phyloP scores from a whole-genome alignment of 2,329 filamentous ascomycete species.

The Alternaria sp. region DNA sequence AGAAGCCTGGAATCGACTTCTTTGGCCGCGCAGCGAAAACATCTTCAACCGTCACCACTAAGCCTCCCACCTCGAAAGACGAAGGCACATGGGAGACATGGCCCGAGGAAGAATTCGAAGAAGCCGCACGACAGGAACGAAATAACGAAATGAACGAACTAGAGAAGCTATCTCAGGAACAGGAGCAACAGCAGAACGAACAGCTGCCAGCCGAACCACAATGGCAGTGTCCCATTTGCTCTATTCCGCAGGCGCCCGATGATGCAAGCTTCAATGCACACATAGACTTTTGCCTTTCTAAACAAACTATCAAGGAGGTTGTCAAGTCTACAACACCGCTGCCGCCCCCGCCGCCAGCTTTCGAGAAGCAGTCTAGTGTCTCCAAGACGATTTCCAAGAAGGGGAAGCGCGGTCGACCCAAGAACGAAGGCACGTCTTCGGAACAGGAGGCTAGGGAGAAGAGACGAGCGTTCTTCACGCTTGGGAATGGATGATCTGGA shows the following conservation, averaged over 20 bases:
- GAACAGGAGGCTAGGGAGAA: constrained; percentile 40
- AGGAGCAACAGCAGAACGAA: constrained; percentile 32
- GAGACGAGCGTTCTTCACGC: constrained; percentile 41
- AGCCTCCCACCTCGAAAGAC: constrained; percentile 16
- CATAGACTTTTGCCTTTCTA: constrained; percentile 88
- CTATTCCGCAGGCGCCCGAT: constrained; percentile 73
- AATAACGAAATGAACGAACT: constrained; percentile 67
- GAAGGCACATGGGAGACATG: constrained; percentile 68
- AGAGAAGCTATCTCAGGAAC: constrained; percentile 67
- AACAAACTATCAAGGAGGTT: constrained; percentile 82
- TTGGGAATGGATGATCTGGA: constrained; percentile 6
- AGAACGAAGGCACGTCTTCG: constrained; percentile 24
- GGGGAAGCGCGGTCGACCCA: constrained; percentile 40
- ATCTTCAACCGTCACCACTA: constrained; percentile 4
- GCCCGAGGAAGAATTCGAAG: constrained; percentile 71
- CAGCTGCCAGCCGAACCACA: constrained; percentile 41
- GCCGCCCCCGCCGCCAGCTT: background rate
- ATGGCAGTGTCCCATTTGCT: constrained; percentile 91
- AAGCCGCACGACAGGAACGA: constrained; percentile 64
- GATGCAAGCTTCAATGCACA: constrained; percentile 86
- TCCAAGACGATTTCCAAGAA: constrained; percentile 28
- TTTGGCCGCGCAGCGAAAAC: constrained; percentile 64
- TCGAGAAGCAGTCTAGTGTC: constrained; percentile 13
- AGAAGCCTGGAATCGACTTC: constrained; percentile 80
- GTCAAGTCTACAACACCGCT: constrained; percentile 60